phyloP scores from a whole-genome alignment of 768 basidiomycete species.

The Rhodotorula toruloides region DNA sequence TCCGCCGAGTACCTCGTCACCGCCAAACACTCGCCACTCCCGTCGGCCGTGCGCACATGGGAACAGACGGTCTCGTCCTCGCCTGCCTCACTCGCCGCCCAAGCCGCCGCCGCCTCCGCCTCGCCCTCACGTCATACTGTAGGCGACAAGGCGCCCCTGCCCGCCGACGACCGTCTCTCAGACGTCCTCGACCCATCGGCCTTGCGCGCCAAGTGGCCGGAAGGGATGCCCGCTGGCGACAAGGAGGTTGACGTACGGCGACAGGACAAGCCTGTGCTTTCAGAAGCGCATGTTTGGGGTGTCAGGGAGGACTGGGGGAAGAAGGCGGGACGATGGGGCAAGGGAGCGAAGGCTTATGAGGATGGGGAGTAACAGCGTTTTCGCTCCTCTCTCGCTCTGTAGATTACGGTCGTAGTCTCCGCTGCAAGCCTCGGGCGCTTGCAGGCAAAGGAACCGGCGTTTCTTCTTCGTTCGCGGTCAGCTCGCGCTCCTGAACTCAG shows the following conservation, averaged over 20 bases:
- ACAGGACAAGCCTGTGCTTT: constrained; percentile 11
- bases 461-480: no score
- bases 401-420: no score
- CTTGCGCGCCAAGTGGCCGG: constrained; percentile 14
- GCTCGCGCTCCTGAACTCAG: no score
- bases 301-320: constrained; percentile 34
- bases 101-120: neutral
- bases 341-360: constrained; percentile 26
- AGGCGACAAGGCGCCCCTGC: constrained; percentile 7
- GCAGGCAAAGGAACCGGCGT: no score
- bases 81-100: neutral
- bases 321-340: constrained; percentile 30
- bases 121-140: constrained; percentile 1
- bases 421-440: no score
- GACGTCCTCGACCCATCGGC: constrained; percentile 30
- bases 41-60: constrained; percentile 35
- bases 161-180: constrained; percentile 6
- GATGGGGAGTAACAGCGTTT: neutral
- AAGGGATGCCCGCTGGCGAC: constrained; percentile 9
- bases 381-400: no score
- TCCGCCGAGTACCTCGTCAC: constrained; percentile 39
- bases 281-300: constrained; percentile 36
- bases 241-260: constrained; percentile 21
- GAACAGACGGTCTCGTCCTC: constrained; percentile 12
- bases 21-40: constrained; percentile 36